A percentile compares a stretch with the other conserved stretches of the same genome.
These are phyloP conservation scores for Podaxis mareebaensis DNA, from an alignment of 768 basidiomycete species.

Conservation along the genomic window DNA sequence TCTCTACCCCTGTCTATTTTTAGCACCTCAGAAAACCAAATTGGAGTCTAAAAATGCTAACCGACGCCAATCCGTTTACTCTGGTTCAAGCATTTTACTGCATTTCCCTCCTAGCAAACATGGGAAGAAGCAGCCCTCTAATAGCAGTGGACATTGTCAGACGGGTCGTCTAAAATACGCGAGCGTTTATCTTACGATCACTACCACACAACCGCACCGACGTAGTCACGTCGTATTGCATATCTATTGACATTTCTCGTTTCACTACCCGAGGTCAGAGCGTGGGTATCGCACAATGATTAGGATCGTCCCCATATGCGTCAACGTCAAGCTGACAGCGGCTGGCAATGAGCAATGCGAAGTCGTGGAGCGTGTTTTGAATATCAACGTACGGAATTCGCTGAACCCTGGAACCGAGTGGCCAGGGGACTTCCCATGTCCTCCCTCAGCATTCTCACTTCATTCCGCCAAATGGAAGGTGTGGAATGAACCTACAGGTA, in stretches of 20 bases:
- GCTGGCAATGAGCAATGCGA: not conserved
- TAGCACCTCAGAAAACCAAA: not conserved
- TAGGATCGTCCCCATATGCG: not conserved
- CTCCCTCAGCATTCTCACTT: too few species aligned
- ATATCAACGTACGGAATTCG: not conserved
- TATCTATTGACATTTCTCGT: not conserved
- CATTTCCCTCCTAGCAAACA: not conserved
- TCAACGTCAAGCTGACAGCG: not conserved
- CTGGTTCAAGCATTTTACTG: not conserved
- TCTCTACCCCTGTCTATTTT: not conserved
- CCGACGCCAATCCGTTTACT: not conserved
- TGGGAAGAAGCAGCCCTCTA: not conserved
- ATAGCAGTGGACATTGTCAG: not conserved
- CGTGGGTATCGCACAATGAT: not conserved
- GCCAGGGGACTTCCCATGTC: not conserved
- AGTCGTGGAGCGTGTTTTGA: not conserved
- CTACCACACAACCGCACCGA: not conserved
- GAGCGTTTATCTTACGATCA: not conserved
- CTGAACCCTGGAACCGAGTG: not conserved
- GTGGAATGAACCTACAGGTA: not conserved
- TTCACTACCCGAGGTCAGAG: not conserved
- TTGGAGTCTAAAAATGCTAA: not conserved
- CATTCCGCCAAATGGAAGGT: not conserved
- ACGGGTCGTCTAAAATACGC: not conserved
- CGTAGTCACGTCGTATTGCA: not conserved